Evolutionary conservation across 1,284 basidiomycete species (phyloP), one percentile per base, ranked within the genome.

Genomic region (Microstroma glucosiphilum): DNA sequence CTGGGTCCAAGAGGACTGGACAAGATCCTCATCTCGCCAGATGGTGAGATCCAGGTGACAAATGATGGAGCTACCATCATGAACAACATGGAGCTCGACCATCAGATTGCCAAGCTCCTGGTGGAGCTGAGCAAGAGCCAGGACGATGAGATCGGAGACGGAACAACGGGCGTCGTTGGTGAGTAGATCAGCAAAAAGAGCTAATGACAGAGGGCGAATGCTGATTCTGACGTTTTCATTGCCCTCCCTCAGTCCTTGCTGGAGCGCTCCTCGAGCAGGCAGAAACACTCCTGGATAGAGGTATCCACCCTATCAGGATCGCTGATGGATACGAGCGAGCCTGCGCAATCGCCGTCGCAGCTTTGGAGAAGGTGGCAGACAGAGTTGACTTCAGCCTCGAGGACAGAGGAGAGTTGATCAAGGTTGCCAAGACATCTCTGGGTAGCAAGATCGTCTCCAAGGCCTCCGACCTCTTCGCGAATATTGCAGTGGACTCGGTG

Each of bases 381-480:
- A 84, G 82, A 40, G 87, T 96, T 68, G 86, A 89, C 58, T 98
- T 92, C 82, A 88, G 89, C 40, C 84, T 85, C 72, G 92, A 89
- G 25, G 85, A 85, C 69, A 96, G 94, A 74, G 84, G 96, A 46
- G 83, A 96, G 77, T 66, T 78, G 30, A 66, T 76, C 62, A 96
- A 94, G 83, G 91, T 90, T 2, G 91, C 96, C 57, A 92, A 90
- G 86, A 99, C 94, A 4, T 90, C 88, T 83, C 84, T 99, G 59
- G 94, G 96, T 25, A 91, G 89, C 83, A 98, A 98, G 85, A 98
- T 98, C 73, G 94, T 99, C 59, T 97, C 93, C 54, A 96, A 96
- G 82, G 92, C 94, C 69, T 90, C 91, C 77, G 84, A 87, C 72
- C 90, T 94, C 77, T 99, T 97, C 80, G 92, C 96, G 17, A 87